Conservation (phyloP, 176 grass and related monocot genomes). For the Pharus latifolius region DNA sequence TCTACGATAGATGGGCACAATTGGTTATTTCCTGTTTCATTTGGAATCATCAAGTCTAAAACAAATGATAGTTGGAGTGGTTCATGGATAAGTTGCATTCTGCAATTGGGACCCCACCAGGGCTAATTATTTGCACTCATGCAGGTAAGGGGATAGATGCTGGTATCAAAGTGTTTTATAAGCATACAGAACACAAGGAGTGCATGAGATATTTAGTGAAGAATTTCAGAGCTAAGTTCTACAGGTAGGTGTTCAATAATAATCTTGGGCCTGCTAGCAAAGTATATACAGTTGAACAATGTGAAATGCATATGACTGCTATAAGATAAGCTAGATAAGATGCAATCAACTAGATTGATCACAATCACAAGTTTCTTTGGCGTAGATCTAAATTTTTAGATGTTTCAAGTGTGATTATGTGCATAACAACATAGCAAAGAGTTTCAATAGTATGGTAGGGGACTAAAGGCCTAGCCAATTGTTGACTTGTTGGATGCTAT, state of each 20-base stretch:
- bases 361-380: too few species aligned
- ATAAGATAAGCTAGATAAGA: too few species aligned
- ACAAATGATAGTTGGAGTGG: not conserved
- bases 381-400: too few species aligned
- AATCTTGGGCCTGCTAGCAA: not conserved
- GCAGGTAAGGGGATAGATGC: not conserved
- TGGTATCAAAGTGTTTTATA: not conserved
- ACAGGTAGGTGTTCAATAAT: not conserved
- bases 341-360: too few species aligned
- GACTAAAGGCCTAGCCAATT: too few species aligned
- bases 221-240: not conserved
- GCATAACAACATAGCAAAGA: not conserved
- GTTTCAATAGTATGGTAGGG: not conserved
- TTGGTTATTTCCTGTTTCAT: too few species aligned
- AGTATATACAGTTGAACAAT: too few species aligned
- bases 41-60: not conserved
- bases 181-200: not conserved
- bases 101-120: not conserved
- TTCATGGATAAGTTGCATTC: not conserved
- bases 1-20: not conserved
- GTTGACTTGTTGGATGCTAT: too few species aligned
- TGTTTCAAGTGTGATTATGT: not conserved
- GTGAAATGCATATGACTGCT: too few species aligned
- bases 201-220: not conserved
- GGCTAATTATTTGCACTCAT: not conserved